These are phyloP conservation scores for Neophaeococcomyces mojaviensis DNA, from an alignment of 2,329 filamentous ascomycete genomes.

Conservation along the genomic window DNA sequence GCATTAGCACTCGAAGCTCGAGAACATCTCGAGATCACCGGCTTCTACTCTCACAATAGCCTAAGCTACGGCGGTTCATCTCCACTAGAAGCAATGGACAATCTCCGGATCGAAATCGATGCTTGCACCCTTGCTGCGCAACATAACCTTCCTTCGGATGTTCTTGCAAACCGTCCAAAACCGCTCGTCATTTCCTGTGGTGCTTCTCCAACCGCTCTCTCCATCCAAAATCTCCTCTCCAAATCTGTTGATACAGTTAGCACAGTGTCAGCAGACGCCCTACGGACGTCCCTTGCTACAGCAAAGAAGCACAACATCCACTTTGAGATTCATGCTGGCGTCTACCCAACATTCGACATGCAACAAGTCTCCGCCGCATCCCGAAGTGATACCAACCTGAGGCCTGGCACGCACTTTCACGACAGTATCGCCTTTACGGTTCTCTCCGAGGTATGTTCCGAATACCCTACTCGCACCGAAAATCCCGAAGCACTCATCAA, in stretches of 20 bases:
- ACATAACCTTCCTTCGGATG: not conserved
- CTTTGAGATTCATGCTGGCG: constrained; percentile 68
- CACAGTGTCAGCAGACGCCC: constrained; percentile 14
- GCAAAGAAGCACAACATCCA: constrained; percentile 32
- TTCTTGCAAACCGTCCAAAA: constrained; percentile 13
- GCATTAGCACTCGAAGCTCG: constrained; percentile 24
- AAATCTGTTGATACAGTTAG: constrained; percentile 21
- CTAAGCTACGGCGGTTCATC: constrained; percentile 57
- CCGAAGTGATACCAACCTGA: constrained; percentile 29
- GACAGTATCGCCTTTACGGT: constrained; percentile 58
- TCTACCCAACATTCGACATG: constrained; percentile 68
- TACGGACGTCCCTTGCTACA: constrained; percentile 15
- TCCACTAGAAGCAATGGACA: constrained; percentile 51
- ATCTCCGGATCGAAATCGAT: constrained; percentile 54
- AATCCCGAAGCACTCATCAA: constrained; percentile 60
- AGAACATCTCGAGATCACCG: constrained; percentile 42
- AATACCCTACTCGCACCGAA: constrained; percentile 50
- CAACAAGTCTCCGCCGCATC: constrained; percentile 71
- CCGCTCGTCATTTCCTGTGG: constrained; percentile 59
- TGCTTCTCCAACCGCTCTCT: constrained; percentile 66
- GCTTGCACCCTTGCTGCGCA: constrained; percentile 32
- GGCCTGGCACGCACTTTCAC: constrained; percentile 16
- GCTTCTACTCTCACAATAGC: constrained; percentile 67
- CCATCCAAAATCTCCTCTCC: constrained; percentile 51
- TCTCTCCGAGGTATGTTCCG: constrained; percentile 62